These are phyloP conservation scores for Penstemon barbatus DNA, from an alignment of 257 asterid genomes.

Conservation along the genomic window DNA sequence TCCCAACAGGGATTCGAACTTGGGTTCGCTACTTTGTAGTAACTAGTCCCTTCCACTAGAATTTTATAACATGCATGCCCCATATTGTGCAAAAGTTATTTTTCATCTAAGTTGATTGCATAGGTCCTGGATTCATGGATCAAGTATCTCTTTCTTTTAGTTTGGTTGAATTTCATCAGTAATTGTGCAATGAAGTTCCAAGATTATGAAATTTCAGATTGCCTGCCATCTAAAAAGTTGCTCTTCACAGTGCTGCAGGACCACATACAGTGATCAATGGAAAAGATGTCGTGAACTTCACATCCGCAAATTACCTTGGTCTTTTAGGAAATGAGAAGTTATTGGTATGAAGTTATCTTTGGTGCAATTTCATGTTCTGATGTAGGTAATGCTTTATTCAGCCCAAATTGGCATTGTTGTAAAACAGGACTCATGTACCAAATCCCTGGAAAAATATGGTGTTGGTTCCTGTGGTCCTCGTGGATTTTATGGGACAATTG, in stretches of 20 bases:
- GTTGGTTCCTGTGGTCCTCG: slow-evolving; percentile 99
- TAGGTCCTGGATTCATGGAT: slow-evolving; percentile 10
- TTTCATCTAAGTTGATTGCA: not conserved
- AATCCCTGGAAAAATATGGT: slow-evolving; percentile 94
- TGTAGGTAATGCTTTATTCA: slow-evolving; percentile 9
- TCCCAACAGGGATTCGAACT: no score
- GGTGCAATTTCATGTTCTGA: slow-evolving; percentile 24
- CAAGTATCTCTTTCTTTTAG: slow-evolving; percentile 10
- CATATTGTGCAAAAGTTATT: slow-evolving; percentile 3
- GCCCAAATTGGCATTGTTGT: slow-evolving; percentile 23
- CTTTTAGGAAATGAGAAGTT: slow-evolving; percentile 75
- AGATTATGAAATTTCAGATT: slow-evolving; percentile 5
- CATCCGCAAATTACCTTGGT: slow-evolving; percentile 95
- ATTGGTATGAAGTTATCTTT: slow-evolving; percentile 50
- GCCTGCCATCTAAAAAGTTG: slow-evolving; percentile 28
- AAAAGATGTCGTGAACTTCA: slow-evolving; percentile 72
- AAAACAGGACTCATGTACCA: slow-evolving; percentile 83
- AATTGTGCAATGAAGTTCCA: not conserved
- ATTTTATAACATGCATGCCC: not conserved
- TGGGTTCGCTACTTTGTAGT: no score
- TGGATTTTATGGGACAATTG: slow-evolving; percentile 97
- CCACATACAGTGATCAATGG: slow-evolving; percentile 78
- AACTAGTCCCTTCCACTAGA: no score
- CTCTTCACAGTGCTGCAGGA: slow-evolving; percentile 85
- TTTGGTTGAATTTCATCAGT: not conserved